Percentiles rank a stretch among this genome's conserved stretches.
Evolutionary conservation across 2,329 filamentous ascomycete genomes (phyloP).

Genomic region (Claviceps lovelessii): DNA sequence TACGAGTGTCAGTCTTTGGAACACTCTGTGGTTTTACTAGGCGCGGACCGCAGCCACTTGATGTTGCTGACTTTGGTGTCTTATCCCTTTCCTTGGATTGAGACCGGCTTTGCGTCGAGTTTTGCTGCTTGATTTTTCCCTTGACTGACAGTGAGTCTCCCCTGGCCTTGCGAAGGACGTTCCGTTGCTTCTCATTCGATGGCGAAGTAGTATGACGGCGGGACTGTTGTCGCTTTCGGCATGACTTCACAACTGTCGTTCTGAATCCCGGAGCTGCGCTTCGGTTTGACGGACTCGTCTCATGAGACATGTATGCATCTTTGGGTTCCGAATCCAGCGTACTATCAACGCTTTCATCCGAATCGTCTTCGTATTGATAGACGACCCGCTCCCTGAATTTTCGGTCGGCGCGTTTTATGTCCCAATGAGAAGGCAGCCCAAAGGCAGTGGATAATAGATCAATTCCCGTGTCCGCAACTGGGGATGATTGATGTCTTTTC

Average conservation of each 20-base stretch:
- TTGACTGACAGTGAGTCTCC: not conserved
- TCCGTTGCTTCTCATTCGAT: not conserved
- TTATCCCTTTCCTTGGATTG: not conserved
- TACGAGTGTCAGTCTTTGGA: not conserved
- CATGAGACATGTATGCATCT: not conserved
- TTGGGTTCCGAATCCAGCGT: not conserved
- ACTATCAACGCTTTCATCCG: constrained; percentile 1
- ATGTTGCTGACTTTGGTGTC: not conserved
- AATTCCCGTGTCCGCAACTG: constrained; percentile 6
- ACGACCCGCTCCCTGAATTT: not conserved
- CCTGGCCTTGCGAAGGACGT: not conserved
- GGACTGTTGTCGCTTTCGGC: constrained; percentile 1
- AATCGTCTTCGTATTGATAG: not conserved
- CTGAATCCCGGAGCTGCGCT: not conserved
- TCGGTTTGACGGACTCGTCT: not conserved
- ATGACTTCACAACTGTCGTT: not conserved
- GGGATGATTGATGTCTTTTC: not conserved
- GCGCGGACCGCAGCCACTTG: not conserved
- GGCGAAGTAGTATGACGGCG: not conserved
- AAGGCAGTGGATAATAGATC: constrained; percentile 16
- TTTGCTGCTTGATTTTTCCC: not conserved
- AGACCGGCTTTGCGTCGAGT: not conserved
- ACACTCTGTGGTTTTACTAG: not conserved
- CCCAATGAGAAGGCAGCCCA: constrained; percentile 12
- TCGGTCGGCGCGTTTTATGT: constrained; percentile 4